These are phyloP conservation scores for Annulohypoxylon stygium DNA, from an alignment of 495 filamentous ascomycete genomes.

Conservation along the genomic window DNA sequence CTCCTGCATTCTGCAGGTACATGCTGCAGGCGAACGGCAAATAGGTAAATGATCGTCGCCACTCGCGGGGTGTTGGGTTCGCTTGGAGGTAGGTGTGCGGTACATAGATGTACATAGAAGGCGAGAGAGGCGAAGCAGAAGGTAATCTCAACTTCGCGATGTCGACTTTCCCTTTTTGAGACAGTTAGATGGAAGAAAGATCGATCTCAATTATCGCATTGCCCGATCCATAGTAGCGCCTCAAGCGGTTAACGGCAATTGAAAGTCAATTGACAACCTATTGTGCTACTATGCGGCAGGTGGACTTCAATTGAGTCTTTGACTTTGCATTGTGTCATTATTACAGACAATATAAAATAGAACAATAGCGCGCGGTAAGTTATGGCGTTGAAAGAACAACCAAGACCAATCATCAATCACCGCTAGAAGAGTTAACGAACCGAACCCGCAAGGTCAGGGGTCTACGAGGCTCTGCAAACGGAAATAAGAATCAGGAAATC, in stretches of 20 bases:
- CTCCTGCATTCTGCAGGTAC: slow-evolving; percentile 49
- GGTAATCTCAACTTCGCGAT: slow-evolving; percentile 36
- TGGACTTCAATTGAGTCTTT: not conserved
- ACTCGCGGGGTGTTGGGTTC: slow-evolving; percentile 34
- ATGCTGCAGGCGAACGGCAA: slow-evolving; percentile 38
- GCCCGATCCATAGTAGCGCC: slow-evolving; percentile 19
- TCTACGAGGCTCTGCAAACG: slow-evolving; percentile 10
- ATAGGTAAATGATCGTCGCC: slow-evolving; percentile 42
- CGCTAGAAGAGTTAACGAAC: not conserved
- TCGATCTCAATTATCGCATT: slow-evolving; percentile 37
- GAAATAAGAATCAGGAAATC: slow-evolving; percentile 9
- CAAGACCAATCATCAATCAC: not conserved
- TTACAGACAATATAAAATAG: not conserved
- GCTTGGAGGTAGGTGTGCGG: slow-evolving; percentile 37
- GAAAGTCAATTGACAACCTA: slow-evolving; percentile 8
- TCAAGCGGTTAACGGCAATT: slow-evolving; percentile 36
- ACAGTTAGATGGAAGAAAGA: slow-evolving; percentile 30
- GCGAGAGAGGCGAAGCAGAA: not conserved
- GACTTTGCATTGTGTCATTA: slow-evolving; percentile 5
- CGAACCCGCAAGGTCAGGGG: slow-evolving; percentile 5
- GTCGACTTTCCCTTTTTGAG: slow-evolving; percentile 36
- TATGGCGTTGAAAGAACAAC: slow-evolving; percentile 10
- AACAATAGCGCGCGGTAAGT: slow-evolving; percentile 34
- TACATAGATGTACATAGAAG: slow-evolving; percentile 4
- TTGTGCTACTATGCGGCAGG: not conserved